phyloP scores from a whole-genome alignment of 2,329 filamentous ascomycete genomes.

The Botryotinia globosa region DNA sequence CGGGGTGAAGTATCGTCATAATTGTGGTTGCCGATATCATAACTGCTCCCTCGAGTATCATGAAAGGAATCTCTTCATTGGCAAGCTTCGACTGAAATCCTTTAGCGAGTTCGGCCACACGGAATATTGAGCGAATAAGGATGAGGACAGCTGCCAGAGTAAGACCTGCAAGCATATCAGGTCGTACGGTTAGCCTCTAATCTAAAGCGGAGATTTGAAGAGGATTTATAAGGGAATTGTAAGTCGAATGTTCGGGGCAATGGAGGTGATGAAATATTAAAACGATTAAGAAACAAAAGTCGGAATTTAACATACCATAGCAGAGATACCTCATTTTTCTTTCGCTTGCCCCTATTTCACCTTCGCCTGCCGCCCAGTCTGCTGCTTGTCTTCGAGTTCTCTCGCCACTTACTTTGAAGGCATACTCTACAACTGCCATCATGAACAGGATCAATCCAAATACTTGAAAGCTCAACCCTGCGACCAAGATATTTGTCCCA shows the following conservation, averaged over 20 bases:
- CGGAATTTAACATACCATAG: background rate
- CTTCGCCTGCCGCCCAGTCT: background rate
- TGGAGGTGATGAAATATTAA: background rate
- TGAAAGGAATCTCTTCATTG: constrained; percentile 45
- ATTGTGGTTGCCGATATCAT: constrained; percentile 35
- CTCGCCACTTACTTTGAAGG: constrained; percentile 21
- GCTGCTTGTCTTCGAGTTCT: background rate
- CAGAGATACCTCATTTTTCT: background rate
- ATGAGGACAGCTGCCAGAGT: constrained; percentile 49
- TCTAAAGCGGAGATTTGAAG: background rate
- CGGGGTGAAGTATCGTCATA: constrained; percentile 39
- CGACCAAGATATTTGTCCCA: constrained; percentile 40
- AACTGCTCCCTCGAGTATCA: constrained; percentile 45
- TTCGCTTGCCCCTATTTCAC: background rate
- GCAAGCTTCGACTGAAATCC: constrained; percentile 53
- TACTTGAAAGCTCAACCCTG: constrained; percentile 42
- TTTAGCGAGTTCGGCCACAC: constrained; percentile 55
- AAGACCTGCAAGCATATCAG: constrained; percentile 33
- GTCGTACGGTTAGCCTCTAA: background rate
- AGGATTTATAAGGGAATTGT: background rate
- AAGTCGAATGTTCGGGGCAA: background rate
- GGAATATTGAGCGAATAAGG: constrained; percentile 54
- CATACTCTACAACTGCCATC: constrained; percentile 23
- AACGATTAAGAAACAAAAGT: background rate
- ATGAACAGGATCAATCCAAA: constrained; percentile 36